Conservation (phyloP, 2,329 filamentous ascomycete genomes). For the Catunica adiposa region DNA sequence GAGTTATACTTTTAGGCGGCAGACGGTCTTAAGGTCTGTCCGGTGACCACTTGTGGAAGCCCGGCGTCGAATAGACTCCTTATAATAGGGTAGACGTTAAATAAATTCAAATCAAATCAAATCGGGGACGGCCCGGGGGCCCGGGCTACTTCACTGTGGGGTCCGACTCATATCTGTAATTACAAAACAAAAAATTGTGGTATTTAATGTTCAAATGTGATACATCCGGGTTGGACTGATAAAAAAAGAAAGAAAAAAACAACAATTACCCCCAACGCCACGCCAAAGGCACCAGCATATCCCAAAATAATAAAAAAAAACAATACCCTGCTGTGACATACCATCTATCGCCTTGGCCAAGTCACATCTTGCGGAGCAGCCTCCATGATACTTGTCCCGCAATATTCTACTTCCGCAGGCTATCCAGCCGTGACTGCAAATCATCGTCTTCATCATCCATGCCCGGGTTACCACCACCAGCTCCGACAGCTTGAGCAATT, state of each 20-base stretch:
- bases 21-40: too few species aligned
- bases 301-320: background rate
- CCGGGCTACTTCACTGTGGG: too few species aligned
- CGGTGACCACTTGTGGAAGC: too few species aligned
- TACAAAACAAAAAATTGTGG: too few species aligned
- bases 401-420: constrained; percentile 43
- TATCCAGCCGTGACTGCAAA: constrained; percentile 82
- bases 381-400: background rate
- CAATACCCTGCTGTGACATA: background rate
- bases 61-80: too few species aligned
- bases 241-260: background rate
- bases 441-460: constrained; percentile 74
- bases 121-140: too few species aligned
- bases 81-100: too few species aligned
- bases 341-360: background rate
- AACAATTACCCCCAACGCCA: constrained; percentile 1
- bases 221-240: background rate
- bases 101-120: too few species aligned
- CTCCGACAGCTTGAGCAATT: constrained; percentile 61
- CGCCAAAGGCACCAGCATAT: background rate
- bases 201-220: background rate
- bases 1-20: too few species aligned
- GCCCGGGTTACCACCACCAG: constrained; percentile 16
- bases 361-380: too few species aligned
- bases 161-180: too few species aligned